These are phyloP conservation scores for Irineochytrium annulatum DNA, from an alignment of 192 early-diverging fungal species.

Conservation along the genomic window DNA sequence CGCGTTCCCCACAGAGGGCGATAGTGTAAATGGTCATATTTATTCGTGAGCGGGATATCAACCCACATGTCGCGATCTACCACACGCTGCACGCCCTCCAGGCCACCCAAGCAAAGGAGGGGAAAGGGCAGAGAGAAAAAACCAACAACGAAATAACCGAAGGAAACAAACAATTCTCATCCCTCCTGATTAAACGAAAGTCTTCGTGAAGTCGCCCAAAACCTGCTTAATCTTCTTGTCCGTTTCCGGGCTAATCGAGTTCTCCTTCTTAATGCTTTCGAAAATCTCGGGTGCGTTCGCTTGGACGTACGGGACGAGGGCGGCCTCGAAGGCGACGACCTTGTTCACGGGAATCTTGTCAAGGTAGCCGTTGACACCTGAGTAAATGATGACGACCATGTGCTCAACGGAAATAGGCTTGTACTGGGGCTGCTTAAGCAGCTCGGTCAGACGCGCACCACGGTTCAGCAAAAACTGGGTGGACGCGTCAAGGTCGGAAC, in stretches of 20 bases:
- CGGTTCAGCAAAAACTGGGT: slow-evolving; percentile 99
- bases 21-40: no score
- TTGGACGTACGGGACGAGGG: slow-evolving; percentile 81
- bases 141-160: no score
- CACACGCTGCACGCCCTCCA: no score
- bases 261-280: slow-evolving; percentile 84
- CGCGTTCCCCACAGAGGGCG: no score
- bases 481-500: slow-evolving; percentile 99
- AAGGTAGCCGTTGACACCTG: slow-evolving; percentile 98
- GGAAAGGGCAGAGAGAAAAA: no score
- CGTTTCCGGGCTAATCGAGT: slow-evolving; percentile 80
- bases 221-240: slow-evolving; percentile 92
- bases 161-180: no score
- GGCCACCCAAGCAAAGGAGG: no score
- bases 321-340: slow-evolving; percentile 89
- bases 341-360: slow-evolving; percentile 96
- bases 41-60: no score
- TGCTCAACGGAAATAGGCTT: slow-evolving; percentile 91
- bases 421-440: slow-evolving; percentile 99
- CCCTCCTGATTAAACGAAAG: slow-evolving; percentile 29
- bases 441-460: slow-evolving; percentile 98
- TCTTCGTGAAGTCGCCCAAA: slow-evolving; percentile 44
- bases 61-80: no score
- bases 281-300: slow-evolving; percentile 87
- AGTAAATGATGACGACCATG: slow-evolving; percentile 97